These are phyloP conservation scores for Fusarium ramigenum DNA, from an alignment of 2,329 filamentous ascomycete genomes.

Conservation along the genomic window DNA sequence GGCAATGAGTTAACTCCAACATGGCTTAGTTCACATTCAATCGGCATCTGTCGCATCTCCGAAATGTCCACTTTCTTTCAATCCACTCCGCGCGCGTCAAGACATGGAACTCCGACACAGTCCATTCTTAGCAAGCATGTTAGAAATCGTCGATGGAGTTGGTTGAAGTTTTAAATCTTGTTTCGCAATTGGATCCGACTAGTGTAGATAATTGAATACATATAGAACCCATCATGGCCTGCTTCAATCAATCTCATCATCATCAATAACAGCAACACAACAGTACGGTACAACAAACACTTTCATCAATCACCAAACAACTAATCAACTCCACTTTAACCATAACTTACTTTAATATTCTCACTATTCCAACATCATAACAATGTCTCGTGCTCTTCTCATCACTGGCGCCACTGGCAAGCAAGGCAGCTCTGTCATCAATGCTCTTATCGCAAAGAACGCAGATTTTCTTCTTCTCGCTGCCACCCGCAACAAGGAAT, in stretches of 20 bases:
- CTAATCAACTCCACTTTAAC: neutral
- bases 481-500: slow-evolving; percentile 16
- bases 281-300: neutral
- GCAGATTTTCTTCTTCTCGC: slow-evolving; percentile 23
- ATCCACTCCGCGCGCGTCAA: neutral
- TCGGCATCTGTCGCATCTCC: neutral
- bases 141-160: neutral
- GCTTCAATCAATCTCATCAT: neutral
- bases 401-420: slow-evolving; percentile 29
- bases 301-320: neutral
- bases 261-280: neutral
- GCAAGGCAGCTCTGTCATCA: slow-evolving; percentile 23
- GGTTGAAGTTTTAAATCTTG: fast-evolving
- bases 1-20: too few relatives aligned
- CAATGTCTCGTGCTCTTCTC: slow-evolving; percentile 29
- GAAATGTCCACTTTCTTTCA: neutral
- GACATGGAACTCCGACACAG: slow-evolving; percentile 1
- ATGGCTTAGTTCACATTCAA: too few relatives aligned
- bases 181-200: fast-evolving
- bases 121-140: neutral
- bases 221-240: neutral
- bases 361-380: neutral
- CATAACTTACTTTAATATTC: fast-evolving
- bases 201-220: neutral
- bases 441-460: slow-evolving; percentile 6